These are phyloP conservation scores for Termitomyces sp. DNA, from an alignment of 768 basidiomycete species.

Conservation along the genomic window DNA sequence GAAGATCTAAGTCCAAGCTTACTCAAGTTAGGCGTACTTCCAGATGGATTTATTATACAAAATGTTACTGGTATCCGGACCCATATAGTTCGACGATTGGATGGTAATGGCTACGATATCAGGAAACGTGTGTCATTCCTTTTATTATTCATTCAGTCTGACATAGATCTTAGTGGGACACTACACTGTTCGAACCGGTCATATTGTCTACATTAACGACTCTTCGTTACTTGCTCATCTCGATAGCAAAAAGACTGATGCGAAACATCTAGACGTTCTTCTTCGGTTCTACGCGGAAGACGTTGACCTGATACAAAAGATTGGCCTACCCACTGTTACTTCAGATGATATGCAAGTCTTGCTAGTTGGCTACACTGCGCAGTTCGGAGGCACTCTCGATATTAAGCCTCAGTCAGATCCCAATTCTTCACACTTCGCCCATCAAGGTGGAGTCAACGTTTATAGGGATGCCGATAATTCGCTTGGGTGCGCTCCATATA, in stretches of 20 bases:
- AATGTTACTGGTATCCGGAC: constrained; percentile 76
- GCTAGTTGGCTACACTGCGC: constrained; percentile 55
- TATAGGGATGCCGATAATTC: constrained; percentile 45
- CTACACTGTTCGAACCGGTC: constrained; percentile 72
- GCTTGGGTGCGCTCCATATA: constrained; percentile 57
- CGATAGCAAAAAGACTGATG: constrained; percentile 19
- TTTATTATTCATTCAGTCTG: neutral
- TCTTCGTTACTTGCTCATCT: constrained; percentile 32
- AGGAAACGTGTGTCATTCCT: constrained; percentile 54
- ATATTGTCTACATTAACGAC: constrained; percentile 80
- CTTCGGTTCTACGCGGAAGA: constrained; percentile 54
- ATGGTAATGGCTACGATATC: constrained; percentile 83
- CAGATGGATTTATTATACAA: constrained; percentile 69
- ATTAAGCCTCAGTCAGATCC: constrained; percentile 16
- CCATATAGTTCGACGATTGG: constrained; percentile 72
- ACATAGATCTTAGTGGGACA: constrained; percentile 58
- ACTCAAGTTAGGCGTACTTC: constrained; percentile 54
- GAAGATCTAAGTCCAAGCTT: constrained; percentile 70
- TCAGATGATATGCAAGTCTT: constrained; percentile 36
- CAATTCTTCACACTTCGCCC: constrained; percentile 38
- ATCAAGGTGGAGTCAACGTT: constrained; percentile 48
- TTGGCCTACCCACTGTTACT: constrained; percentile 26
- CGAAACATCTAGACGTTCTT: constrained; percentile 39
- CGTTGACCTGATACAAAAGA: constrained; percentile 37
- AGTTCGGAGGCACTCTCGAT: constrained; percentile 65